These are phyloP conservation scores for Ophiosphaerella herpotricha DNA, from an alignment of 2,329 filamentous ascomycete species.

Conservation along the genomic window DNA sequence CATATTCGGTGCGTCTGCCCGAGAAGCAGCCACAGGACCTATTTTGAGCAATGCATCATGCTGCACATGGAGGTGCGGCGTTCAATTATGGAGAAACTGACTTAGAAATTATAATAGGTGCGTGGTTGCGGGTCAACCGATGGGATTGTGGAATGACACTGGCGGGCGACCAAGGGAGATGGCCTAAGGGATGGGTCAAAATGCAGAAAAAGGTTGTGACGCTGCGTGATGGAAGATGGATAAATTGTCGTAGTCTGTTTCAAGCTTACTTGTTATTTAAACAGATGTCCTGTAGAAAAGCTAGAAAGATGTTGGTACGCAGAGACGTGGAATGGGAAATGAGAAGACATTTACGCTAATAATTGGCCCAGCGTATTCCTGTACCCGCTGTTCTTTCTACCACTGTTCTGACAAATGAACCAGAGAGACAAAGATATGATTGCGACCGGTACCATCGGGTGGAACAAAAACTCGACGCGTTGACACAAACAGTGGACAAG, in stretches of 20 bases:
- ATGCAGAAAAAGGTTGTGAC: constrained; percentile 3
- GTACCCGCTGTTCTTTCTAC: constrained; percentile 7
- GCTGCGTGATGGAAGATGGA: neutral
- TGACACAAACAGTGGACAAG: constrained; percentile 3
- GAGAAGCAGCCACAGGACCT: constrained; percentile 2
- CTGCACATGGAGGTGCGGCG: constrained; percentile 8
- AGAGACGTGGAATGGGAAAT: neutral
- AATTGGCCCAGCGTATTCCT: constrained; percentile 6
- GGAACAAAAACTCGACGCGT: constrained; percentile 3
- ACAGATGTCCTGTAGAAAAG: constrained; percentile 2
- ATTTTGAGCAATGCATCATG: constrained; percentile 6
- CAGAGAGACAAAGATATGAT: constrained; percentile 1
- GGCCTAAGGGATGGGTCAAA: constrained; percentile 16
- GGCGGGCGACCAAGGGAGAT: constrained; percentile 14
- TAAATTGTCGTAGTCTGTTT: neutral
- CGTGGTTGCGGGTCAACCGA: constrained; percentile 7
- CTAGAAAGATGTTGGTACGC: constrained; percentile 14
- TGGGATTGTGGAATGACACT: constrained; percentile 16
- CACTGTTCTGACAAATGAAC: constrained; percentile 3
- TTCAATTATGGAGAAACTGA: constrained; percentile 10
- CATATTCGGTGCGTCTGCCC: constrained; percentile 1
- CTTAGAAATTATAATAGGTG: constrained; percentile 15
- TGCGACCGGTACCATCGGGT: constrained; percentile 12
- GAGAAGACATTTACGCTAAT: constrained; percentile 5
- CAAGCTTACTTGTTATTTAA: constrained; percentile 2